phyloP scores from a whole-genome alignment of 768 basidiomycete species.

The Agaricus blazei region DNA sequence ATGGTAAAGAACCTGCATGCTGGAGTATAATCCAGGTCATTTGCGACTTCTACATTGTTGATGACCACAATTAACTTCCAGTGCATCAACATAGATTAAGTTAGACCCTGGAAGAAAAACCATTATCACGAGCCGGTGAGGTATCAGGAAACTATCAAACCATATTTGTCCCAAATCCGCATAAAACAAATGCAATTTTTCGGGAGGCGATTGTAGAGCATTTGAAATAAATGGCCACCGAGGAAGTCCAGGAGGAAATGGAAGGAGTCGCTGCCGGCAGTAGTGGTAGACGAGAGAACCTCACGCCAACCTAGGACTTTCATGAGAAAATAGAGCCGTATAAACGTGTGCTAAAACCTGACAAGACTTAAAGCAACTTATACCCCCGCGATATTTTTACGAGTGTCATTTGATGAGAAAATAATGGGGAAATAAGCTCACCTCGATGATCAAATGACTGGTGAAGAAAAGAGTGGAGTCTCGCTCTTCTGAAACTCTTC shows the following conservation, averaged over 20 bases:
- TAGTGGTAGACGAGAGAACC: not conserved
- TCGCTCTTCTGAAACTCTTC: no score
- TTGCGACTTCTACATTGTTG: conserved; percentile 37
- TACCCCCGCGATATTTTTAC: no score
- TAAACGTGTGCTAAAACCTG: no score
- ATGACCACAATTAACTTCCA: conserved; percentile 36
- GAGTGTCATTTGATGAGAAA: no score
- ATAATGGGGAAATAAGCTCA: no score
- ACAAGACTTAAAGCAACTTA: no score
- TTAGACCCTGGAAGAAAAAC: conserved; percentile 20
- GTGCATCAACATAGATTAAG: conserved; percentile 44
- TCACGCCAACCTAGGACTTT: no score
- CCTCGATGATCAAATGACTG: no score
- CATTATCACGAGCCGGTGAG: not conserved
- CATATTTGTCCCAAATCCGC: not conserved
- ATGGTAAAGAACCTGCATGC: conserved; percentile 21
- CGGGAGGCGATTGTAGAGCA: conserved; percentile 4
- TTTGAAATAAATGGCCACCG: conserved; percentile 9
- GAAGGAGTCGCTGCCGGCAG: not conserved
- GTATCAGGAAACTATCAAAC: not conserved
- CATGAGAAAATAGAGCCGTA: no score
- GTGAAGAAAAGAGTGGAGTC: no score
- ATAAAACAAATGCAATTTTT: not conserved
- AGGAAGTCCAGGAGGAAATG: not conserved
- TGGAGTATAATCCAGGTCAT: conserved; percentile 53